Conservation (phyloP, 768 basidiomycete genomes). For the Pleurotus eryngii region DNA sequence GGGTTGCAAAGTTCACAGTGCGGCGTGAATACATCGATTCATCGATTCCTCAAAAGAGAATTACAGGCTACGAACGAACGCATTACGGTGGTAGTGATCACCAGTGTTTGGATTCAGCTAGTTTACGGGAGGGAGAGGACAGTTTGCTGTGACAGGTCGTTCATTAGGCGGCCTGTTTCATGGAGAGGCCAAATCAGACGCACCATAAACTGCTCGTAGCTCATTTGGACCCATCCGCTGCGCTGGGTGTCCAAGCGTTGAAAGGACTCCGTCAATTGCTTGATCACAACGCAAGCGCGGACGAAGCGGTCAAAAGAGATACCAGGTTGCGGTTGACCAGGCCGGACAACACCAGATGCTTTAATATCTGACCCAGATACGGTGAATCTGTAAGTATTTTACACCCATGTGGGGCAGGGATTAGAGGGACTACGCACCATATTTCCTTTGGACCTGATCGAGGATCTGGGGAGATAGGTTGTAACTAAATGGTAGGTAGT, state of each 20-base stretch:
- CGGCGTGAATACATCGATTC: too few species aligned
- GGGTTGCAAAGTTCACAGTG: too few species aligned
- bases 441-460: conserved; percentile 71
- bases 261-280: conserved; percentile 77
- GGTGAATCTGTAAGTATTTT: conserved; percentile 25
- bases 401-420: not conserved
- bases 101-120: not conserved
- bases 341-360: conserved; percentile 41
- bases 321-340: conserved; percentile 41
- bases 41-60: too few species aligned
- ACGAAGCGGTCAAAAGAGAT: conserved; percentile 88
- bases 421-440: conserved; percentile 44
- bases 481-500: conserved; percentile 35
- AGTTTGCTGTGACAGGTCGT: not conserved
- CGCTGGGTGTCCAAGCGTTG: conserved; percentile 72
- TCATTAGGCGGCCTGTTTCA: not conserved
- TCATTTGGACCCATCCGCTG: conserved; percentile 76
- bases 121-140: not conserved
- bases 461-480: conserved; percentile 67
- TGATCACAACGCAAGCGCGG: conserved; percentile 77
- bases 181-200: too few species aligned
- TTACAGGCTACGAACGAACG: too few species aligned
- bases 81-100: too few species aligned
- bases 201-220: conserved; percentile 78
- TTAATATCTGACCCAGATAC: conserved; percentile 48